Evolutionary conservation across 164 flowering plant genomes (phyloP), one percentile per base, ranked within the genome.

Genomic region (Tetrastigma voinierianum): DNA sequence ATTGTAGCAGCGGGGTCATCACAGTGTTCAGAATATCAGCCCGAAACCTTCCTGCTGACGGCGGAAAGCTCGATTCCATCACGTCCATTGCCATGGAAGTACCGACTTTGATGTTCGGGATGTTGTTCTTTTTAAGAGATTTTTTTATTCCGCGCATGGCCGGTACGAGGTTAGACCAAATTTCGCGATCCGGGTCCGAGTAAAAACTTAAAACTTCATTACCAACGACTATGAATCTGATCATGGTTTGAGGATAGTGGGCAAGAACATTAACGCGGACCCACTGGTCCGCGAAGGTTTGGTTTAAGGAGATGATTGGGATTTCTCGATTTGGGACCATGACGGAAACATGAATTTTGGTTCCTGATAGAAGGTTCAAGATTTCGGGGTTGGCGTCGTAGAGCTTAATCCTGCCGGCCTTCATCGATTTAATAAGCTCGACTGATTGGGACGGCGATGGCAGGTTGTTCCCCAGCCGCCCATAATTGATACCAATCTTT

Each of bases 61-160:
- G 93, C 1, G 93, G 93, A 61, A 76, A 86, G 0, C 80, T 58
- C 0, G 83, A 49, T 16, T 69, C 64, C 16, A 88, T 13, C 4
- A 81, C 65, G 71, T 88, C 93, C 87, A 88, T 86, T 46, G 93
- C 93, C 2, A 84, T 12, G 0, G 90, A 80, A 4, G 93, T 86
- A 3, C 89, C 83, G 6, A 88, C 78, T 66, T 83, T 84, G 51
- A 88, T 76, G 74, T 76, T 78, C 0, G 49, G 68, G 56, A 85
- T 67, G 20, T 65, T 51, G 1, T 51, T 65, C 0, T 53, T 17
- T 9, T 19, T 61, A 18, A 88, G 77, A 9, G 86, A 67, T 3
- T 5, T 47, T 59, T 67, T 74, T 58, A 88, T 69, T 0, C 59
- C 68, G 0, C 48, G 49, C 85, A 88, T 86, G 16, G 93, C 87